Conservation (phyloP, 1,284 basidiomycete species). For the Puccinia horiana region DNA sequence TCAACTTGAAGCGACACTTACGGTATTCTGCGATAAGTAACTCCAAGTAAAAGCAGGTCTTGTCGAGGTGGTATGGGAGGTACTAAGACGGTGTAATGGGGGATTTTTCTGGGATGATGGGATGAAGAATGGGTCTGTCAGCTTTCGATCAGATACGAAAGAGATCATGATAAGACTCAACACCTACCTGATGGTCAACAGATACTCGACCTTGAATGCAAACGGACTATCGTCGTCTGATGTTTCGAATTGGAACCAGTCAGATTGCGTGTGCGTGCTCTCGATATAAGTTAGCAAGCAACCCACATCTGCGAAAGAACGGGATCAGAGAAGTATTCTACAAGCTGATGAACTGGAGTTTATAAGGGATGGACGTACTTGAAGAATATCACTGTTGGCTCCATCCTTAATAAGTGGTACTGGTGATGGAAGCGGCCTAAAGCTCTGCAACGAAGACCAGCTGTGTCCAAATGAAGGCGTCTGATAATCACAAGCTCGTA, state of each 20-base stretch:
- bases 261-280: no score
- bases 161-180: neutral
- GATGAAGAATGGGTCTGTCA: neutral
- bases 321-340: no score
- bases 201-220: slow-evolving; percentile 25
- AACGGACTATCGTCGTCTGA: slow-evolving; percentile 43
- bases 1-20: neutral
- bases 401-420: no score
- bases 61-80: slow-evolving; percentile 50
- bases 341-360: no score
- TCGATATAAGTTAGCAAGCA: no score
- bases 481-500: no score
- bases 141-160: neutral
- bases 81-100: slow-evolving; percentile 39
- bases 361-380: no score
- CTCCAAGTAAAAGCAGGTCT: slow-evolving; percentile 39
- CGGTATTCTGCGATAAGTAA: slow-evolving; percentile 50
- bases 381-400: no score
- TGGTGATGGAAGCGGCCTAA: no score
- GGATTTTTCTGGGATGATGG: slow-evolving; percentile 26
- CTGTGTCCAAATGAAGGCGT: no score
- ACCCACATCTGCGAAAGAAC: no score
- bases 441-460: no score
- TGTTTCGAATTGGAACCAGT: neutral
- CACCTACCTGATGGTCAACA: slow-evolving; percentile 24